These are phyloP conservation scores for Amanita jacksonii DNA, from an alignment of 768 basidiomycete genomes.

Conservation along the genomic window DNA sequence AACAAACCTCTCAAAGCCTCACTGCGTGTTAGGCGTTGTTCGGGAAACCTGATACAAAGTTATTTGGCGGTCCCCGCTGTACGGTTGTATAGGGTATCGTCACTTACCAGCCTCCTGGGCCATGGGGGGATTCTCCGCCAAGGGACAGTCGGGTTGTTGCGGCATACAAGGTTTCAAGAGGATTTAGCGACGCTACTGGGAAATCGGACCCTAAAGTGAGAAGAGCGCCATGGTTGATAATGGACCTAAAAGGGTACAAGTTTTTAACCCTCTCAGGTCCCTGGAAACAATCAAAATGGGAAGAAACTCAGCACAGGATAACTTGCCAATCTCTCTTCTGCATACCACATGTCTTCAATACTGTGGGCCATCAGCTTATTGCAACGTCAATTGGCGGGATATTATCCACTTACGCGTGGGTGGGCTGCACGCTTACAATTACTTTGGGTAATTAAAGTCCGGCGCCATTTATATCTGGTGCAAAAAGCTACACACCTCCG, in stretches of 20 bases:
- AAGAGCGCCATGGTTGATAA: conserved; percentile 52
- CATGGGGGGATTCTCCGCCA: conserved; percentile 71
- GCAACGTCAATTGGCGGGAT: background rate
- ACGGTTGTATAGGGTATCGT: no score
- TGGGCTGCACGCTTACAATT: conserved; percentile 86
- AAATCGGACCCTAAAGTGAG: conserved; percentile 84
- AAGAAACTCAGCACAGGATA: background rate
- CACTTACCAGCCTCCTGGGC: conserved; percentile 70
- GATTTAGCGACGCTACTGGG: conserved; percentile 83
- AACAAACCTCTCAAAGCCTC: conserved; percentile 64
- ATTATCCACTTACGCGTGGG: conserved; percentile 57
- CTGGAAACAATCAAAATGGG: conserved; percentile 23
- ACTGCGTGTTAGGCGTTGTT: conserved; percentile 61
- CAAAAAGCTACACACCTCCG: conserved; percentile 45
- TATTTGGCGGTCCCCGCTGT: background rate
- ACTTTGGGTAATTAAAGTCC: conserved; percentile 34
- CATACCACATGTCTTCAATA: conserved; percentile 86
- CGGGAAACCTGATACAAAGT: conserved; percentile 56
- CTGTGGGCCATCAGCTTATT: conserved; percentile 22
- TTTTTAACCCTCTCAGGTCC: conserved; percentile 78
- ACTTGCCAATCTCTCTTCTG: conserved; percentile 68
- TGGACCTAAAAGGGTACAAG: conserved; percentile 79
- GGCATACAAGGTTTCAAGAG: conserved; percentile 80
- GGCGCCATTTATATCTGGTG: background rate
- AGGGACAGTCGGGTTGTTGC: conserved; percentile 68